Conservation (phyloP, 2,329 filamentous ascomycete species). For the Verticillium klebahnii region DNA sequence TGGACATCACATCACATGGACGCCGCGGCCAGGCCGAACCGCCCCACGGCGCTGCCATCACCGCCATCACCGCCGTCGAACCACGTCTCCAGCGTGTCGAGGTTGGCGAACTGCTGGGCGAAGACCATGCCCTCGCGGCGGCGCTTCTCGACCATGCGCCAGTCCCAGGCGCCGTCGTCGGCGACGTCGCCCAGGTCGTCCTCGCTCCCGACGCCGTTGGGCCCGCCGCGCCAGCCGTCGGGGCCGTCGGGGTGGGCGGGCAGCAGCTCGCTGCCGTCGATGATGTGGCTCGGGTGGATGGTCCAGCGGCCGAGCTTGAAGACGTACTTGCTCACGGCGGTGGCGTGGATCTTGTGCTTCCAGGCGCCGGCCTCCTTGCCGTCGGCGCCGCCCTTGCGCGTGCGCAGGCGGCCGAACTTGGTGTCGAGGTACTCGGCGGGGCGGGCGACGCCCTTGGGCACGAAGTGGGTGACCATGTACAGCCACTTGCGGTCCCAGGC, state of each 20-base stretch:
- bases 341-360: slow-evolving; percentile 64
- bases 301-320: slow-evolving; percentile 80
- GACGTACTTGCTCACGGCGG: slow-evolving; percentile 74
- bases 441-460: slow-evolving; percentile 55
- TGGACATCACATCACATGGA: background rate
- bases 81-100: slow-evolving; percentile 47
- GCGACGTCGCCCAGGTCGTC: slow-evolving; percentile 31
- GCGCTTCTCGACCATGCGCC: slow-evolving; percentile 51
- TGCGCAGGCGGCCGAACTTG: slow-evolving; percentile 32
- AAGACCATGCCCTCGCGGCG: slow-evolving; percentile 51
- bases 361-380: slow-evolving; percentile 41
- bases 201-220: slow-evolving; percentile 34
- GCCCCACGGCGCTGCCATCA: slow-evolving; percentile 44
- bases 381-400: slow-evolving; percentile 5
- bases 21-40: slow-evolving; percentile 34
- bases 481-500: slow-evolving; percentile 80
- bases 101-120: slow-evolving; percentile 49
- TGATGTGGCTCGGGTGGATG: slow-evolving; percentile 72
- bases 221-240: slow-evolving; percentile 53
- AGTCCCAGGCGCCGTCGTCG: slow-evolving; percentile 46
- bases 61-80: slow-evolving; percentile 52
- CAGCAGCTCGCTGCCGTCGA: slow-evolving; percentile 68
- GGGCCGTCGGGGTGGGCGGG: slow-evolving; percentile 70
- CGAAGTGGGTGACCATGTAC: slow-evolving; percentile 70
- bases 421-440: slow-evolving; percentile 50